Base-by-base conservation (phyloP, 805 yeast species). In the Metschnikowia colocasiae region DNA sequence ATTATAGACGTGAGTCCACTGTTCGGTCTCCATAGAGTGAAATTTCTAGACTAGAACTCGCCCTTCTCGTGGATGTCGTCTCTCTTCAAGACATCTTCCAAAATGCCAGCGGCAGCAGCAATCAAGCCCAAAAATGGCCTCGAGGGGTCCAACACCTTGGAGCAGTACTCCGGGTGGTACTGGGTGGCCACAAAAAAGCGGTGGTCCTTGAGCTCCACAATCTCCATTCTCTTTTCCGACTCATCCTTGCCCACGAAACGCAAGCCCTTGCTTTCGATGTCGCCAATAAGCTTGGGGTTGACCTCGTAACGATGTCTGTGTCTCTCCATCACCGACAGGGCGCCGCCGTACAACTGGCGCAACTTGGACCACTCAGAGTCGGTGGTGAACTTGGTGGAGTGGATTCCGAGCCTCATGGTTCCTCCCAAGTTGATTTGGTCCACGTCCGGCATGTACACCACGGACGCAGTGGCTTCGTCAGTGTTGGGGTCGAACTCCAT, bases 301-400 rank as follows among this genome's bases (percentile, higher is more conserved):
- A 94, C 87, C 70, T 94, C 99, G 68, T 94, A 94, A 73, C 99
- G 83, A 70, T 94, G 99, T 75, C 99, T 86, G 69, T 94, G 99
- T 78, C 99, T 87, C 75, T 94, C 99, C 51, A 75, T 75, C 43
- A 90, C 91, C 39, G 77, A 71, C 2, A 74, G 76, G 25, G 76
- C 75, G 49, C 79, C 82, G 48, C 94, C 95, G 65, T 92, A 92
- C 46, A 92, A 75, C 69, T 81, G 78, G 68, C 87, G 82, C 60
- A 94, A 80, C 53, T 74, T 77, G 40, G 88, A 79, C 79, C 82
- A 74, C 53, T 84, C 84, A 40, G 87, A 69, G 53, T 75, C 81
- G 15, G 71, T 71, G 60, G 80, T 83, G 77, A 94, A 94, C 54
- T 78, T 80, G 33, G 98, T 90, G 56, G 91, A 82, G 70, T 97